Conservation (phyloP, 1,139 yeast species). For the Wickerhamiella pararugosa region DNA sequence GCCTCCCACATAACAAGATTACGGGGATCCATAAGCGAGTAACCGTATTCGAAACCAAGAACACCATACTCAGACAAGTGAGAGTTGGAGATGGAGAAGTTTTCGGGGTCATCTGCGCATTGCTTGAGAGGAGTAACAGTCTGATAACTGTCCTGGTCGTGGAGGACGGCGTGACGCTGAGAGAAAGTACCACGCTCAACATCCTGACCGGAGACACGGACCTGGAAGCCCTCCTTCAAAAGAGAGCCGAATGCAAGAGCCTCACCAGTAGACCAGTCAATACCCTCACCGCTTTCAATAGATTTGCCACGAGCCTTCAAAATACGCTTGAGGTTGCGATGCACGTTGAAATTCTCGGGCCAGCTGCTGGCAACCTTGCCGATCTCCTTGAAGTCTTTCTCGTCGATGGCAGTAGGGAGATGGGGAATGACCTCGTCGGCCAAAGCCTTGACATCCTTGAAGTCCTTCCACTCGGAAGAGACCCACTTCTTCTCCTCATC, state of each 20-base stretch:
- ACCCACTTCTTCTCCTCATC: conserved; percentile 87
- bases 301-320: conserved; percentile 76
- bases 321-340: conserved; percentile 92
- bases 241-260: conserved; percentile 94
- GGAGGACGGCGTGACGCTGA: conserved; percentile 97
- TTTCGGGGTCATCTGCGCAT: conserved; percentile 69
- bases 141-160: conserved; percentile 79
- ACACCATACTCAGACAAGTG: conserved; percentile 98
- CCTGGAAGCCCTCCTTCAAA: conserved; percentile 86
- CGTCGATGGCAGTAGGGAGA: conserved; percentile 86
- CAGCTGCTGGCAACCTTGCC: conserved; percentile 69
- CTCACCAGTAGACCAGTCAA: conserved; percentile 99
- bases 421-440: conserved; percentile 94
- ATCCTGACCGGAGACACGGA: conserved; percentile 97
- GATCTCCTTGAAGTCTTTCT: conserved; percentile 52
- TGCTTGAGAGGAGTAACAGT: conserved; percentile 76
- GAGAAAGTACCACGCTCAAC: conserved; percentile 99
- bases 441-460: conserved; percentile 93
- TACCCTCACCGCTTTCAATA: conserved; percentile 78
- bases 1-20: conserved; percentile 99
- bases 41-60: conserved; percentile 98
- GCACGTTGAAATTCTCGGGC: conserved; percentile 79
- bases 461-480: conserved; percentile 97
- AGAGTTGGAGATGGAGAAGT: conserved; percentile 84
- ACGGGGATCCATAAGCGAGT: conserved; percentile 93